Percentiles rank a stretch among this genome's conserved stretches.
Evolutionary conservation across 805 yeast genomes (phyloP).

Genomic region (Brettanomyces bruxellensis): DNA sequence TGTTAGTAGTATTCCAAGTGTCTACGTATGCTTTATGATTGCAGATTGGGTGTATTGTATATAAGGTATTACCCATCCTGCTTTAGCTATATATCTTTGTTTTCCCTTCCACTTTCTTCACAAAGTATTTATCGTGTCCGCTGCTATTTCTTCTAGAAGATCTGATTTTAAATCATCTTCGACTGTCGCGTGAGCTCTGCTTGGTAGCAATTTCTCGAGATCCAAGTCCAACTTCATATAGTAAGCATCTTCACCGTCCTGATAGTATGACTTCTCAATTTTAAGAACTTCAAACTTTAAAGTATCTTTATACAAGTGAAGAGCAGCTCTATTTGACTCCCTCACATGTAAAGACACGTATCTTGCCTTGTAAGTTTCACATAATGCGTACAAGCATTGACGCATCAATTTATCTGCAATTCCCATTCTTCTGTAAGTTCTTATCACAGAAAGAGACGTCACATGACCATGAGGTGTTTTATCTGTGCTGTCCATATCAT

Average conservation of each 20-base stretch:
- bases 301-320: slow-evolving; percentile 83
- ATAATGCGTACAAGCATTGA: slow-evolving; percentile 64
- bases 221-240: slow-evolving; percentile 74
- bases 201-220: slow-evolving; percentile 54
- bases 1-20: too few relatives aligned
- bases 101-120: background rate
- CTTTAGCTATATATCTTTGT: background rate
- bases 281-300: slow-evolving; percentile 72
- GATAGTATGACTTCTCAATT: slow-evolving; percentile 84
- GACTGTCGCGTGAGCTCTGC: slow-evolving; percentile 38
- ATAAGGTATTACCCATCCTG: background rate
- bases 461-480: slow-evolving; percentile 84
- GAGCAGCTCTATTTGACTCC: slow-evolving; percentile 87
- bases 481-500: slow-evolving; percentile 62
- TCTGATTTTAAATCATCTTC: slow-evolving; percentile 49
- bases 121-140: background rate
- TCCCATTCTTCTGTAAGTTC: slow-evolving; percentile 93
- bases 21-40: too few relatives aligned
- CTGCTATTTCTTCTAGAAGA: slow-evolving; percentile 28
- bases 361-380: slow-evolving; percentile 73
- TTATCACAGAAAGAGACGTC: slow-evolving; percentile 88
- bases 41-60: background rate
- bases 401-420: slow-evolving; percentile 87
- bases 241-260: slow-evolving; percentile 96
- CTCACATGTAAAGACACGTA: slow-evolving; percentile 90